phyloP scores from a whole-genome alignment of 148 eudicot genomes.

The Cornus suecica region DNA sequence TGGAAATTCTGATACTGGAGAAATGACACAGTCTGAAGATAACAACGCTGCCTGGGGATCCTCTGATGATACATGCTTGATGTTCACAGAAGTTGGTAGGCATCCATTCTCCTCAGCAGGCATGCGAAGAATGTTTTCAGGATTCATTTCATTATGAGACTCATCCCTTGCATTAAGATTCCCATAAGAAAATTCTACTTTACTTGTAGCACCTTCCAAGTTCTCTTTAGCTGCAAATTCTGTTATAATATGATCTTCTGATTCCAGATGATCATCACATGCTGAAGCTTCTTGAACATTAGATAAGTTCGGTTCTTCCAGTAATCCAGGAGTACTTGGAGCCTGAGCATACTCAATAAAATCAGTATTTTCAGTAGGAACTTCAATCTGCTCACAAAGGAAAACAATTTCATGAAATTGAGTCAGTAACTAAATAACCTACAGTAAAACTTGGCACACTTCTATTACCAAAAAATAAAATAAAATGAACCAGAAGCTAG shows the following conservation, averaged over 20 bases:
- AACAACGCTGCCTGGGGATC: slow-evolving; percentile 14
- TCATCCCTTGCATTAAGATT: slow-evolving; percentile 20
- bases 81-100: slow-evolving; percentile 19
- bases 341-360: slow-evolving; percentile 58
- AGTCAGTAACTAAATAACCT: background rate
- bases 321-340: slow-evolving; percentile 80
- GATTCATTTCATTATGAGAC: slow-evolving; percentile 12
- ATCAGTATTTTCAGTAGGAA: slow-evolving; percentile 23
- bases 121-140: slow-evolving; percentile 15
- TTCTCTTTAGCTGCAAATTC: slow-evolving; percentile 41
- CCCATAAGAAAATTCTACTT: slow-evolving; percentile 18
- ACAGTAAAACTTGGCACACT: background rate
- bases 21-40: slow-evolving; percentile 12
- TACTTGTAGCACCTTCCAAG: slow-evolving; percentile 29
- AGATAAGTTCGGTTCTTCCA: slow-evolving; percentile 74
- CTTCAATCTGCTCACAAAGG: slow-evolving; percentile 27
- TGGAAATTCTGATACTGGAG: slow-evolving; percentile 20
- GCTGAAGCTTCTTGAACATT: slow-evolving; percentile 53
- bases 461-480: background rate
- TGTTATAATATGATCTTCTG: slow-evolving; percentile 45
- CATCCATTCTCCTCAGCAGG: slow-evolving; percentile 27
- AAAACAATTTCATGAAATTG: background rate
- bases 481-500: background rate
- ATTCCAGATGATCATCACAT: slow-evolving; percentile 68
- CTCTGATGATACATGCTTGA: slow-evolving; percentile 15